Evolutionary conservation across 2,329 filamentous ascomycete species (phyloP), one percentile per base, ranked within the genome.

Genomic region (Venturia carpophila): DNA sequence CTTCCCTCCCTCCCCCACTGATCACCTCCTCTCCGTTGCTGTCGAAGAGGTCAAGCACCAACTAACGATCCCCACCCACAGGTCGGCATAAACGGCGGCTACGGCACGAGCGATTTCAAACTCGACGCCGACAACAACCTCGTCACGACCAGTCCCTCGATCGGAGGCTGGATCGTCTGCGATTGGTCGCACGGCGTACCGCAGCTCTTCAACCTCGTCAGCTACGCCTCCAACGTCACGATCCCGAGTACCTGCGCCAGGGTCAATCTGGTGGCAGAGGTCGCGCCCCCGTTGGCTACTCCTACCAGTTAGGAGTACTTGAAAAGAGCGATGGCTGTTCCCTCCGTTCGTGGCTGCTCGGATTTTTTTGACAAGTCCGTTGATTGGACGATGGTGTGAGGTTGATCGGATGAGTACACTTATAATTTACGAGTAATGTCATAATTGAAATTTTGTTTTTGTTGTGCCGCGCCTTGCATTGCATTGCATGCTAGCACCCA

Each of bases 181-280:
- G 52, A 58, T 58, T 37, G 52, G 52, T 19, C 52, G 1, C 52
- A 58, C 4, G 30, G 17, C 21, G 52, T 37, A 24, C 52, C 52
- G 19, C 52, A 58, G 19, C 52, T 58, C 9, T 58, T 37, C 15
- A 58, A 58, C n/a, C 19, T 37, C 17, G 52, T 58, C 15, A 39
- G 30, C 3, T 58, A 58, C n/a, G 15, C 52, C 9, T 3, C 52
- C 1, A 37, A 58, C 37, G 52, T 58, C 9, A 34, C 52, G 17
- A 58, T 58, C n/a, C 52, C 52, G 19, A 27, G 10, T n/a, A 58
- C 52, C 19, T 58, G 52, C 19, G 52, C 52, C 10, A 37, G 30
- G 52, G 52, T 58, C 5, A 58, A 37, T n/a, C 37, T 58, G 52
- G 27, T 58, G n/a, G 52, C 52, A 37, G 52, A 58, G 5, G 27